These are phyloP conservation scores for Fonsecaea monophora DNA, from an alignment of 2,329 filamentous ascomycete species.

Conservation along the genomic window DNA sequence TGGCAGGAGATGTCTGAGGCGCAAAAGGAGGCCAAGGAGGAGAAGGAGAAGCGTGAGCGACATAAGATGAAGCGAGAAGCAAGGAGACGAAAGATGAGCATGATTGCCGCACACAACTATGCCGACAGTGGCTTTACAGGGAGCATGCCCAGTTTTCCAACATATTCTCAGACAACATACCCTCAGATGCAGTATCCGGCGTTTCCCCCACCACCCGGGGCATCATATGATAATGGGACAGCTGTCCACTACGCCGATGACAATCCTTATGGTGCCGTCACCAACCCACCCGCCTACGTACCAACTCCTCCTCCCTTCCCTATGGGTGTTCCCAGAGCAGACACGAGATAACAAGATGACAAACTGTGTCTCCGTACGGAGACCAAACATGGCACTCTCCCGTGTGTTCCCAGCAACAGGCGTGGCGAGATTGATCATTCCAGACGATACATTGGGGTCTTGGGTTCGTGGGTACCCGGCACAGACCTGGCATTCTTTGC, in stretches of 20 bases:
- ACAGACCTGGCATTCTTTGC: neutral
- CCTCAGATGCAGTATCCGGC: conserved; percentile 18
- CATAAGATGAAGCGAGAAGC: conserved; percentile 39
- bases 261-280: conserved; percentile 34
- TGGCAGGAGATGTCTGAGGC: conserved; percentile 73
- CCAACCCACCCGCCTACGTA: conserved; percentile 18
- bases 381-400: neutral
- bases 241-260: conserved; percentile 32
- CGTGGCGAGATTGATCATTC: neutral
- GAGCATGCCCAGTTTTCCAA: conserved; percentile 34
- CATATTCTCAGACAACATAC: conserved; percentile 18
- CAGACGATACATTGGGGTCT: neutral
- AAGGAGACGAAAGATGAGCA: conserved; percentile 36
- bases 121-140: conserved; percentile 29
- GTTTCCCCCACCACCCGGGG: conserved; percentile 18
- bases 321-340: conserved; percentile 11
- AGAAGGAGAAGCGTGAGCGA: conserved; percentile 57
- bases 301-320: conserved; percentile 22
- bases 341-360: conserved; percentile 6
- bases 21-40: conserved; percentile 62
- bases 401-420: neutral
- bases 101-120: conserved; percentile 31
- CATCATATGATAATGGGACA: conserved; percentile 7
- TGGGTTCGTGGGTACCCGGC: neutral
- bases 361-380: neutral